Base-by-base conservation (phyloP, 1,284 basidiomycete genomes). In the Bjerkandera adusta region DNA sequence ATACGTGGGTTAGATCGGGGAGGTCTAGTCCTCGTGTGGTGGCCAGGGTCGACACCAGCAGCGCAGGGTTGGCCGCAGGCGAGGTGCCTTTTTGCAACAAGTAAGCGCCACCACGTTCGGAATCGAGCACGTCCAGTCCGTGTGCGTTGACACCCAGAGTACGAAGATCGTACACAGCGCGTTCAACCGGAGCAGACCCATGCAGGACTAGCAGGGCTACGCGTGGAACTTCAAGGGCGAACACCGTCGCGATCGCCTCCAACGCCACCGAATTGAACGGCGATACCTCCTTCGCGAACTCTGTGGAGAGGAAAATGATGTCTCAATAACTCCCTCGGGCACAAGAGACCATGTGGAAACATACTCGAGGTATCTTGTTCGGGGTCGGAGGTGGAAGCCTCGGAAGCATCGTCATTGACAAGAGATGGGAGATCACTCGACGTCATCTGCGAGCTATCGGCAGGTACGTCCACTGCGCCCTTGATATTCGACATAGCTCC, bases 1-100 rank as follows among this genome's bases (percentile, higher is more conserved):
- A 89, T 15, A 89, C 85, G 58, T 89, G 87, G 40, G 77, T 78
- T 54, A 90, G 68, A 48, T 73, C 72, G 8, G 81, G 81, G 36
- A 90, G 64, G 64, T 90, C 87, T 42, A 90, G 65, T 12, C 87
- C 87, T 33, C 88, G 80, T 27, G 76, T 80, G 16, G 79, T 78
- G 16, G 84, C 80, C 15, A 77, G 65, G 3, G 85, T 89, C 16
- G 76, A 74, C 29, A 90, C 83, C 21, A 90, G 69, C 56, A 90
- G 62, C 16, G 67, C 76, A 18, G 87, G 84, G 52, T 75, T 73
- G 53, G 73, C 76, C 35, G 69, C 63, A 22, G 61, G 51, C 18
- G 53, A 59, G 11, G 38, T 40, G 11, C 54, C 61, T 42, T 59
- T 60, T 39, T 65, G 61, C 26, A 75, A 58, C 26, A 77, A 63